These are phyloP conservation scores for Aspergillus haitiensis DNA, from an alignment of 495 filamentous ascomycete genomes.

Conservation along the genomic window DNA sequence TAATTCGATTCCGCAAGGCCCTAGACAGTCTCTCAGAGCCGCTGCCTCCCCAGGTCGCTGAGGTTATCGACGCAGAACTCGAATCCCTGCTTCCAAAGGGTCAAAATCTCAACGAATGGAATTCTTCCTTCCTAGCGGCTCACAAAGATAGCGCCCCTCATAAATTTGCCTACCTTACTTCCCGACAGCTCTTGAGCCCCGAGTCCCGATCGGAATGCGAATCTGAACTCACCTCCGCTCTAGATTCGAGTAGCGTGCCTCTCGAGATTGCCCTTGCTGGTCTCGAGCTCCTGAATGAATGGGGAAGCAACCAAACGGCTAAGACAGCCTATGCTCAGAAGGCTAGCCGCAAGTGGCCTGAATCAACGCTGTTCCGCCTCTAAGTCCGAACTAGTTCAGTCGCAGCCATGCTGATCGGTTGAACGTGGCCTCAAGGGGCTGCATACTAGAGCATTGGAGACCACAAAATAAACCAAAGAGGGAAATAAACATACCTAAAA, in stretches of 20 bases:
- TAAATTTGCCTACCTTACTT: slow-evolving; percentile 61
- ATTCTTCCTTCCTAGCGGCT: slow-evolving; percentile 62
- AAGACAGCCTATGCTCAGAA: slow-evolving; percentile 59
- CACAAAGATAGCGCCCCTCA: slow-evolving; percentile 64
- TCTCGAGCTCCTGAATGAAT: slow-evolving; percentile 58
- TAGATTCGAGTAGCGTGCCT: slow-evolving; percentile 54
- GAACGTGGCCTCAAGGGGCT: background rate
- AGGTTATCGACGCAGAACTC: slow-evolving; percentile 67
- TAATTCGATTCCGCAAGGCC: slow-evolving; percentile 64
- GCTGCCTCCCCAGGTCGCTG: slow-evolving; percentile 59
- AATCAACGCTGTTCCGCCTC: slow-evolving; percentile 60
- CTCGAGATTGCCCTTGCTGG: slow-evolving; percentile 62
- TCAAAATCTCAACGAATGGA: slow-evolving; percentile 62
- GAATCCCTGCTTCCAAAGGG: slow-evolving; percentile 55
- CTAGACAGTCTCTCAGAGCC: slow-evolving; percentile 55
- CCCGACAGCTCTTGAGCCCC: slow-evolving; percentile 58
- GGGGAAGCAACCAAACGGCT: slow-evolving; percentile 54
- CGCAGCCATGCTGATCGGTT: no score
- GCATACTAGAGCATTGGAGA: background rate
- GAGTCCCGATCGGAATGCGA: slow-evolving; percentile 57
- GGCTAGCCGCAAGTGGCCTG: slow-evolving; percentile 70
- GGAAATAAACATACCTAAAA: background rate
- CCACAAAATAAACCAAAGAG: slow-evolving; percentile 1
- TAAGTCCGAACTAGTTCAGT: background rate
- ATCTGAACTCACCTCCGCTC: slow-evolving; percentile 57